Evolutionary conservation across 352 stramenopile species (phyloP), one percentile per base, ranked within the genome.

Genomic region (Phytopythium aichiense): DNA sequence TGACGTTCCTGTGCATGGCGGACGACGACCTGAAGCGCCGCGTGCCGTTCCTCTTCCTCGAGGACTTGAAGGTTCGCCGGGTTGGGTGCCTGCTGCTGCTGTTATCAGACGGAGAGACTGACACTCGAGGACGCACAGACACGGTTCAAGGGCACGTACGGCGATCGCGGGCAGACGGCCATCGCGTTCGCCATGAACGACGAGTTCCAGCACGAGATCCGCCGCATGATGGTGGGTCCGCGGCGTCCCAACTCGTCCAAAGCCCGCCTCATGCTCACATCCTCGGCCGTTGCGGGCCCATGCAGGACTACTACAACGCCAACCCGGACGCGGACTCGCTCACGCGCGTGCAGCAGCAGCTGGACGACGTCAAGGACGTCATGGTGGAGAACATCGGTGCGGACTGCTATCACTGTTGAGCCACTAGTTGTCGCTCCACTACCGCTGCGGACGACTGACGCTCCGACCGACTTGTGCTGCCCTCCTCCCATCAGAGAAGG

Each of bases 181-280:
- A 98, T 99, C 65, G 97, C 97, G 16, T 99, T 99, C 70, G 88
- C 91, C 55, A 97, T 99, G 78, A 99, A 99, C 76, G 93, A 98
- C 60, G 89, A 98, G 66, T 99, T 99, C 68, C 93, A 95, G 60
- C 85, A 91, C 58, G 75, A 97, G 25, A 96, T 99, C 59, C 82
- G 94, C 35, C 84, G 95, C 38, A 87, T 97, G 65, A 98, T 99
- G 95, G 90, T 87, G 43, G 20, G 43, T 23, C 9, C n/a, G n/a
- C 13, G 49, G 6, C 7, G 28, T 4, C 23, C 4, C 1, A 16
- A 4, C 25, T 12, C 25, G 15, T 22, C 16, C 0, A 11, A 22
- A 43, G 15, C 11, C 7, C 7, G 49, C 12, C n/a, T 0, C 7
- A 20, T 9, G 30, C 35, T 58, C 53, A 46, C 35, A 6, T 16